Conservation (phyloP, 257 asterid genomes). For the Penstemon eatonii region DNA sequence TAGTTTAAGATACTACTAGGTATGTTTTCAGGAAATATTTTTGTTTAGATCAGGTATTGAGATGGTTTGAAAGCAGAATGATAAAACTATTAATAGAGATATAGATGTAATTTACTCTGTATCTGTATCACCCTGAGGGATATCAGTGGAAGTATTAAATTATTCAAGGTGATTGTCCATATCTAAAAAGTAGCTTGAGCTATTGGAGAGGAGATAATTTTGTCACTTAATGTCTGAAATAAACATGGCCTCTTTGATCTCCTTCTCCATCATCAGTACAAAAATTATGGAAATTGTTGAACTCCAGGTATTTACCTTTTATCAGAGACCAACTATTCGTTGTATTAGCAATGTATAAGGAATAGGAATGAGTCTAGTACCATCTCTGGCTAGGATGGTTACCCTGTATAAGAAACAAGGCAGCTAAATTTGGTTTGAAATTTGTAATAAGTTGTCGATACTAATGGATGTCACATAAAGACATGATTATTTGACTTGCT, state of each 20-base stretch:
- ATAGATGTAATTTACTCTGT: neutral
- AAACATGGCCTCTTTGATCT: too few relatives aligned
- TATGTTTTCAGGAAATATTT: neutral
- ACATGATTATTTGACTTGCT: neutral
- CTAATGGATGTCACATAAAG: constrained; percentile 3
- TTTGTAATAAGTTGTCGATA: neutral
- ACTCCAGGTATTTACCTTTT: neutral
- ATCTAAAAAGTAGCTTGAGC: too few relatives aligned
- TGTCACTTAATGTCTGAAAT: too few relatives aligned
- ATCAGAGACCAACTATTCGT: constrained; percentile 3
- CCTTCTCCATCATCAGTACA: too few relatives aligned
- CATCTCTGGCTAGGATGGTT: neutral
- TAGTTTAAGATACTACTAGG: neutral
- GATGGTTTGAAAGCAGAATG: constrained; percentile 9
- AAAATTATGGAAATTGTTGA: neutral
- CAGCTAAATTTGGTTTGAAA: constrained; percentile 10
- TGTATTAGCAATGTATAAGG: constrained; percentile 2
- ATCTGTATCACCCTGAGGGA: neutral
- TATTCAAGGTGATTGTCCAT: too few relatives aligned
- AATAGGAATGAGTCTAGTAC: neutral
- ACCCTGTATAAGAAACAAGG: too few relatives aligned
- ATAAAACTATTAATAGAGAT: neutral
- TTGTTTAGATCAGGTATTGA: neutral
- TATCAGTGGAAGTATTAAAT: too few relatives aligned
- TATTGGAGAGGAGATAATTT: too few relatives aligned